Evolutionary conservation across 805 yeast genomes (phyloP).

Genomic region (Maudiozyma turicensis): DNA sequence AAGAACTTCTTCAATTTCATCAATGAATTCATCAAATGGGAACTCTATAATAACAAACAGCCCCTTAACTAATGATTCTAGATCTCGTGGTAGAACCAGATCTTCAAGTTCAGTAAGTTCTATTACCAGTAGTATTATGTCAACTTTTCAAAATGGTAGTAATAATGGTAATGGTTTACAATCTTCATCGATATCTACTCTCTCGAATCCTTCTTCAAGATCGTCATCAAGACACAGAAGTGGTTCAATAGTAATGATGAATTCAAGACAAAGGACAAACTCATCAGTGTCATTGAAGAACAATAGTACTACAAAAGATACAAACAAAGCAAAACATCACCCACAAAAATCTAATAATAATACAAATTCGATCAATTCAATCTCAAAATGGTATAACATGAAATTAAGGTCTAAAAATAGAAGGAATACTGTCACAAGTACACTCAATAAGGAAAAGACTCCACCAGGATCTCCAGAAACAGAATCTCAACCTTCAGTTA

Average conservation of each 20-base stretch:
- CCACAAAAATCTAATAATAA: background rate
- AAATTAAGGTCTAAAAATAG: conserved; percentile 10
- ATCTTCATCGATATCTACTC: conserved; percentile 7
- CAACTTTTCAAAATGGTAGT: conserved; percentile 16
- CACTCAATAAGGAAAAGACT: background rate
- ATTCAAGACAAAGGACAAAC: background rate
- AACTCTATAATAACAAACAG: background rate
- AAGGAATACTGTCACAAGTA: background rate
- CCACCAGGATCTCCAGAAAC: background rate
- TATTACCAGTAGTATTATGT: conserved; percentile 25
- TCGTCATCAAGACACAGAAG: background rate
- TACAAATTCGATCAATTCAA: background rate
- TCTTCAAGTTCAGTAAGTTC: conserved; percentile 25
- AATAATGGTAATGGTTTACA: conserved; percentile 6
- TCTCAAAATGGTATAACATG: conserved; percentile 13
- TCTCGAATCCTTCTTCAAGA: background rate
- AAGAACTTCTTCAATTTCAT: conserved; percentile 16
- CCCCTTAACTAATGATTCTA: background rate
- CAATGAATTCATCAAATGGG: conserved; percentile 6
- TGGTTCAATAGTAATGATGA: background rate
- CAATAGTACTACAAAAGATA: background rate
- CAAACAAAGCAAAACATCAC: background rate
- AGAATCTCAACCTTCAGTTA: too few species aligned
- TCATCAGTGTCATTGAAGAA: background rate
- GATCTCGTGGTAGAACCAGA: conserved; percentile 12